Conservation (phyloP, 2,329 filamentous ascomycete species). For the Stemphylium vesicarium region DNA sequence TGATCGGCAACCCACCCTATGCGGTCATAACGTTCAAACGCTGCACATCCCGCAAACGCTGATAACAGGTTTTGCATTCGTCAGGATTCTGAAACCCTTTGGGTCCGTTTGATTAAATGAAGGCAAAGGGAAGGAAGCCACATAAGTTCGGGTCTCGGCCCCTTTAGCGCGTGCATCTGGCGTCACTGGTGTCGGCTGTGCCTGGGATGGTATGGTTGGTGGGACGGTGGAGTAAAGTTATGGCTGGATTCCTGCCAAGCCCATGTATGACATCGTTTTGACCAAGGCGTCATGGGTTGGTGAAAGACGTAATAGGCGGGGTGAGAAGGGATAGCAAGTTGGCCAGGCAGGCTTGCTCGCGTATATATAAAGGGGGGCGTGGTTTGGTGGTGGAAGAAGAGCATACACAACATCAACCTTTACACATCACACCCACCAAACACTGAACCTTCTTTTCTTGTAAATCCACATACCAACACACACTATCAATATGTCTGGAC, state of each 20-base stretch:
- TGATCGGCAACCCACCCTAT: conserved; percentile 2
- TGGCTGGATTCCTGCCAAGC: background rate
- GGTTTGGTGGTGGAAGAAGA: no score
- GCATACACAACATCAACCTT: no score
- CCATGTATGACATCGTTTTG: conserved; percentile 3
- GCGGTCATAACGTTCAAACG: background rate
- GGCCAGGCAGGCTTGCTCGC: background rate
- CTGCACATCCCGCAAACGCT: background rate
- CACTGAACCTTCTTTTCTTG: background rate
- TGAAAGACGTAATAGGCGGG: conserved; percentile 1
- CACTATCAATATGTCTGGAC: conserved; percentile 9
- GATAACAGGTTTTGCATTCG: background rate
- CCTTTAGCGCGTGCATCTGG: background rate
- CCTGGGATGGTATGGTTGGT: background rate
- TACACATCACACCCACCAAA: no score
- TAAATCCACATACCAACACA: background rate
- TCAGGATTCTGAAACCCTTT: no score
- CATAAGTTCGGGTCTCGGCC: conserved; percentile 6
- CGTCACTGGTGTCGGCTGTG: background rate
- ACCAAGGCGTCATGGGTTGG: background rate
- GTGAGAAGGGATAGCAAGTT: background rate
- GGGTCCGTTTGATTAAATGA: background rate
- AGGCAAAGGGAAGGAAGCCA: background rate
- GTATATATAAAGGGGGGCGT: no score
- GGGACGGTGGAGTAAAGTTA: background rate